A percentile compares a stretch with the other conserved stretches of the same genome.
These are phyloP conservation scores for Colletotrichum abscissum DNA, from an alignment of 2,329 filamentous ascomycete species.

Conservation along the genomic window DNA sequence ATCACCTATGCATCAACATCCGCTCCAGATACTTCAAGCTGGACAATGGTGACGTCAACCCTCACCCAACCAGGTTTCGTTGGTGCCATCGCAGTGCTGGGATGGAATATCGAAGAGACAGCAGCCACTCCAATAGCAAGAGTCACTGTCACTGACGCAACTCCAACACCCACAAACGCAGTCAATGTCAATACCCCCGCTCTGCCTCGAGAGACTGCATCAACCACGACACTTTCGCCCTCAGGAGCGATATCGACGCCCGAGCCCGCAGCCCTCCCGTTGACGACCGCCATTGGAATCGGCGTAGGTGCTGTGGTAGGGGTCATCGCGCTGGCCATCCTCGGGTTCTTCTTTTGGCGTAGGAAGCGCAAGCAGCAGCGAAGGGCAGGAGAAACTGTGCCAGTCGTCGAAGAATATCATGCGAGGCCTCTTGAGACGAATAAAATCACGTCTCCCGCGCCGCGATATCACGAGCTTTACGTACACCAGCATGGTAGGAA, in stretches of 20 bases:
- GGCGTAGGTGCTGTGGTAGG: neutral
- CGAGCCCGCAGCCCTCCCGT: neutral
- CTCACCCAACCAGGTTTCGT: neutral
- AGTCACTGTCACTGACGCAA: neutral
- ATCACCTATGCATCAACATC: conserved; percentile 5
- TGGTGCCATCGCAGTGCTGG: neutral
- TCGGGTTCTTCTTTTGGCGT: neutral
- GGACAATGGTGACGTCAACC: conserved; percentile 1
- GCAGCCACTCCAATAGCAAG: neutral
- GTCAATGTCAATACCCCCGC: neutral
- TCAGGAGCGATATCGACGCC: neutral
- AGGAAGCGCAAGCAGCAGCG: neutral
- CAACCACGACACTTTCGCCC: neutral
- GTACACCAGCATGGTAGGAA: neutral
- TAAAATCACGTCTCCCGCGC: neutral
- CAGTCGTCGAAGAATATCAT: neutral
- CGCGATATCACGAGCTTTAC: neutral
- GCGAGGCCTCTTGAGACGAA: neutral
- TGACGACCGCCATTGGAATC: neutral
- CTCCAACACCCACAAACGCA: too few relatives aligned
- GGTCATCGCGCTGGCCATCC: neutral
- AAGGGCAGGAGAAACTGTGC: neutral
- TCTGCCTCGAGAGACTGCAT: neutral
- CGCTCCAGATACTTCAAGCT: neutral
- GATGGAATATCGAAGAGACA: neutral